A percentile compares a stretch with the other conserved stretches of the same genome.
Conservation (phyloP, 805 yeast genomes). For the Wickerhamiella galacta region DNA sequence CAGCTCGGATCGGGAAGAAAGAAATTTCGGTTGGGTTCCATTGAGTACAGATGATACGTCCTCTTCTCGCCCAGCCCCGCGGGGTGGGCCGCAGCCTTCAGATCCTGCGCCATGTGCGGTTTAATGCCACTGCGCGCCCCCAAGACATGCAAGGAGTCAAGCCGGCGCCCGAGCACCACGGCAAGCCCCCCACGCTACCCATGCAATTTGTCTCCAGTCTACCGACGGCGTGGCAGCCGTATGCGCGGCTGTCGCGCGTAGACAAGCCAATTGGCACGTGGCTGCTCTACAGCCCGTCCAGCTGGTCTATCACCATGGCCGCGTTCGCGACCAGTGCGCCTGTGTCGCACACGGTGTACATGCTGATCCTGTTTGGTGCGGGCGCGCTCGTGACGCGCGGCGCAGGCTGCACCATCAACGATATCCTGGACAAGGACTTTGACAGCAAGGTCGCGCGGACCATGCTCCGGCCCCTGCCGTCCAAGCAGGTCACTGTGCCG, state of each 20-base stretch:
- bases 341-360: conserved; percentile 39
- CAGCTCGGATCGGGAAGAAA: too few relatives aligned
- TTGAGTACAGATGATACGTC: too few relatives aligned
- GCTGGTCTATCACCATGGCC: conserved; percentile 89
- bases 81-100: too few relatives aligned
- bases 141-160: neutral
- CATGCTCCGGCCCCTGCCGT: conserved; percentile 79
- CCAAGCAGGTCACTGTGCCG: conserved; percentile 55
- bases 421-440: conserved; percentile 63
- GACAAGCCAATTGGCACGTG: conserved; percentile 96
- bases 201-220: conserved; percentile 24
- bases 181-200: conserved; percentile 17
- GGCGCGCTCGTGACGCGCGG: conserved; percentile 92
- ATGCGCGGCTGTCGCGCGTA: conserved; percentile 77
- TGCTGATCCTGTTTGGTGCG: conserved; percentile 52
- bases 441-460: conserved; percentile 82
- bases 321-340: conserved; percentile 57
- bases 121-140: neutral
- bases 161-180: conserved; percentile 7
- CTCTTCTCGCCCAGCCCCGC: too few relatives aligned
- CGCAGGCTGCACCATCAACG: conserved; percentile 94
- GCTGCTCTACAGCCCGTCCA: conserved; percentile 64
- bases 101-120: neutral
- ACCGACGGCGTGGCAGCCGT: conserved; percentile 68
- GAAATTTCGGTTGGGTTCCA: too few relatives aligned